Base-by-base conservation (phyloP, 2,329 filamentous ascomycete genomes). In the Alternaria brassicicola region DNA sequence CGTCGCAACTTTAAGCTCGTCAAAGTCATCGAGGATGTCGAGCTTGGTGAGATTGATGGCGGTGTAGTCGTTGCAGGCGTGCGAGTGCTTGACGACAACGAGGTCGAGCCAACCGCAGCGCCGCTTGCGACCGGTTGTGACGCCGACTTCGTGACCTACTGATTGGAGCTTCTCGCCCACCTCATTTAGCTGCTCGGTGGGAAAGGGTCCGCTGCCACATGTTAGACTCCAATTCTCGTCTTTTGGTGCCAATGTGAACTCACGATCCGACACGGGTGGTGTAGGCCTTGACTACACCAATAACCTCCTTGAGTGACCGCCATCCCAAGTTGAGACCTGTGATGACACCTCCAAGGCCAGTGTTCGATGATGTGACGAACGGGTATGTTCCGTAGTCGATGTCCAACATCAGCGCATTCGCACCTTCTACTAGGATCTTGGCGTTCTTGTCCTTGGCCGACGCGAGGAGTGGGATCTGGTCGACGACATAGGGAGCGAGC, bases 1-100 rank as follows among this genome's bases (percentile, higher is more conserved):
- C 13, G 89, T 85, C 17, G 89, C 90, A 49, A 91, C 82, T 76
- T 93, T 90, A 78, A 96, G 85, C 70, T 87, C 88, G 9, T 85
- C 82, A 74, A 96, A 92, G 30, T 85, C 85, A 73, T 93, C 90
- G 15, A 93, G 82, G 35, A 92, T 83, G 67, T 91, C 88, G 21
- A 91, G 83, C 77, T 88, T 88, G 56, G 86, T 88, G 55, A 88
- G 78, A 78, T 89, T 88, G 68, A 88, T 78, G 42, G 81, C 77
- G 0, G 86, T 87, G 78, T 91, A 91, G 79, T 88, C 83, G 79
- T 91, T 91, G 74, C 89, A 81, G 45, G 82, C 79, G 59, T 82
- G 76, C 9, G 84, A 88, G 80, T 89, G 90, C 74, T 89, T 88
- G 62, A 90, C 76, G 6, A 90, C 84, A 31, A 90, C 87, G 5